phyloP scores from a whole-genome alignment of 2,329 filamentous ascomycete species.

The Akanthomyces lecanii region DNA sequence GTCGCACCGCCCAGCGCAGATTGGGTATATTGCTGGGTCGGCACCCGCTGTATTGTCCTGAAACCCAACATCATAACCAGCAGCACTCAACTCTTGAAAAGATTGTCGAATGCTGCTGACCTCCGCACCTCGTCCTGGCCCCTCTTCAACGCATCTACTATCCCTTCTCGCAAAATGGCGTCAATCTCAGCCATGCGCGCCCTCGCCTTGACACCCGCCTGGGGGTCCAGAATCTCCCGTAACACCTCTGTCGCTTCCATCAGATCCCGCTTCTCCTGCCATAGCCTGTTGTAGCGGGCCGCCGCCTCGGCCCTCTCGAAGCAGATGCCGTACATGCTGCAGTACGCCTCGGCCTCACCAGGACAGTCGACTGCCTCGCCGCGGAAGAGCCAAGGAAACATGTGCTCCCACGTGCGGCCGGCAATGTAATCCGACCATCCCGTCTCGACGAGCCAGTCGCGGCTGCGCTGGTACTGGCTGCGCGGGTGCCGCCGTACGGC shows the following conservation, averaged over 20 bases:
- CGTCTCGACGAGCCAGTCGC: constrained; percentile 30
- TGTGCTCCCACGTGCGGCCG: constrained; percentile 33
- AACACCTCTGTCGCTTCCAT: constrained; percentile 12
- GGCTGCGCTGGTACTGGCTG: constrained; percentile 27
- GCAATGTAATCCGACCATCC: constrained; percentile 27
- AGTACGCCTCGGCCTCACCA: constrained; percentile 31
- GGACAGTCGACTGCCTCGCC: constrained; percentile 42
- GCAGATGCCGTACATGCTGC: constrained; percentile 32
- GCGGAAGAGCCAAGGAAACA: constrained; percentile 32
- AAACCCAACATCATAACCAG: background rate
- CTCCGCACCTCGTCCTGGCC: background rate
- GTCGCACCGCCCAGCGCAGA: background rate
- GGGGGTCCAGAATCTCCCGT: constrained; percentile 6
- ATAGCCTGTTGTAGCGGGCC: constrained; percentile 11
- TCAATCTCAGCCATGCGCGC: constrained; percentile 9
- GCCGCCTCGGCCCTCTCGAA: constrained; percentile 22
- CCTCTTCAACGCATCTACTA: background rate
- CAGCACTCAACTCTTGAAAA: background rate
- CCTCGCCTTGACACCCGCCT: constrained; percentile 11
- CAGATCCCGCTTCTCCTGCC: constrained; percentile 10
- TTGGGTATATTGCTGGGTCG: background rate
- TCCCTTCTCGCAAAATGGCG: background rate
- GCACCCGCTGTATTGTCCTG: background rate
- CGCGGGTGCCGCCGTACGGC: constrained; percentile 27
- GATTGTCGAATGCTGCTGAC: background rate